These are phyloP conservation scores for Musa acuminata DNA, from an alignment of 176 grass and related monocot species.

Conservation along the genomic window DNA sequence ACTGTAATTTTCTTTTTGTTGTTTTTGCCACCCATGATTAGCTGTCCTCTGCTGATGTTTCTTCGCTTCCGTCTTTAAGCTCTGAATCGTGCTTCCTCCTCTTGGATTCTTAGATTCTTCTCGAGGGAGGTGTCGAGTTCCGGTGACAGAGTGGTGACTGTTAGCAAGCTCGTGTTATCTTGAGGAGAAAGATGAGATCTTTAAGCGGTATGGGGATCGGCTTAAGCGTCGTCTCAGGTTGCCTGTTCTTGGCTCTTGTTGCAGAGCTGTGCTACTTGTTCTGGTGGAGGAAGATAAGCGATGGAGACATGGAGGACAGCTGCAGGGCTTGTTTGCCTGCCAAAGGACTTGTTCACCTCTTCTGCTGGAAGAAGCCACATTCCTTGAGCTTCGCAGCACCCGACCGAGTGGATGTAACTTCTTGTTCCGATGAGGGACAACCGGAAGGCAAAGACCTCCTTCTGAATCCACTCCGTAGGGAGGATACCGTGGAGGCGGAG, in stretches of 20 bases:
- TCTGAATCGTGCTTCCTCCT: neutral
- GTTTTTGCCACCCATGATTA: neutral
- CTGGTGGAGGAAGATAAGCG: neutral
- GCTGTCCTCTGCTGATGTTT: neutral
- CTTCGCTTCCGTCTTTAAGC: neutral
- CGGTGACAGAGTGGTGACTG: neutral
- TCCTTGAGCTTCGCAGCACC: neutral
- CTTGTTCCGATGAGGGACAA: neutral
- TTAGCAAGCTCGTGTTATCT: neutral
- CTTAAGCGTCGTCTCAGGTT: neutral
- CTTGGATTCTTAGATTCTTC: neutral
- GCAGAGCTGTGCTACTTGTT: constrained; percentile 11
- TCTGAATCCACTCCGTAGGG: neutral
- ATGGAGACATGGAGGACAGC: neutral
- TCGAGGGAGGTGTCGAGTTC: neutral
- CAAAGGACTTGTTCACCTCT: neutral
- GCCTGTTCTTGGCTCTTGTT: neutral
- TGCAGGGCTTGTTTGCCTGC: neutral
- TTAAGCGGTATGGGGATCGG: neutral
- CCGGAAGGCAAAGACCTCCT: neutral
- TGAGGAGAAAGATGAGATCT: neutral
- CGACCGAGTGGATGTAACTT: neutral
- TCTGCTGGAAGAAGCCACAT: neutral
- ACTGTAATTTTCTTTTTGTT: neutral
- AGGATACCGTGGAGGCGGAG: constrained; percentile 7